Conservation (phyloP, 768 basidiomycete species). For the Termitomyces sp. region DNA sequence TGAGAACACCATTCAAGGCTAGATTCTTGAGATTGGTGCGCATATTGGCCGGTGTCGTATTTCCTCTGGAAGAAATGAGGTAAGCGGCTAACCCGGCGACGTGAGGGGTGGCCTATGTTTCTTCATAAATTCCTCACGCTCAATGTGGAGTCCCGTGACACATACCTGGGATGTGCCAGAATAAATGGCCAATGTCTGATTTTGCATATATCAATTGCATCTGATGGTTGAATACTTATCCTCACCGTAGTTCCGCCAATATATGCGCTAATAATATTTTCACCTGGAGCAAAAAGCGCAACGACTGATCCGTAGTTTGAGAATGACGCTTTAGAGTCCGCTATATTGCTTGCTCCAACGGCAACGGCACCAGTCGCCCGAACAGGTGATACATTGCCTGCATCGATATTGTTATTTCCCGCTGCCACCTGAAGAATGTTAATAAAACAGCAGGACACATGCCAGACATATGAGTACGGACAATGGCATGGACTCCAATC, state of each 20-base stretch:
- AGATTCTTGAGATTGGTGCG: neutral
- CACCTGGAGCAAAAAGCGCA: slow-evolving; percentile 30
- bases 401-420: slow-evolving; percentile 8
- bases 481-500: slow-evolving; percentile 1
- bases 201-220: neutral
- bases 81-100: slow-evolving; percentile 10
- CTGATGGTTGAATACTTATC: neutral
- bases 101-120: slow-evolving; percentile 10
- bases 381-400: neutral
- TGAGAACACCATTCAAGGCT: neutral
- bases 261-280: slow-evolving; percentile 20
- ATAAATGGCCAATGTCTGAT: neutral
- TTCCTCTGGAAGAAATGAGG: slow-evolving; percentile 4
- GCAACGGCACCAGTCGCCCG: slow-evolving; percentile 7
- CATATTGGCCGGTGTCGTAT: slow-evolving; percentile 5
- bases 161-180: slow-evolving; percentile 13
- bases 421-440: slow-evolving; percentile 6
- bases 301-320: slow-evolving; percentile 30
- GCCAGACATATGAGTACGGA: neutral
- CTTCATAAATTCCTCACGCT: neutral
- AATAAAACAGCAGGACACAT: neutral
- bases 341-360: slow-evolving; percentile 19
- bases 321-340: slow-evolving; percentile 24
- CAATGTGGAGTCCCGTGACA: neutral
- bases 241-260: slow-evolving; percentile 6